These are phyloP conservation scores for Piper longum DNA, from an alignment of 164 flowering plant genomes.

Conservation along the genomic window DNA sequence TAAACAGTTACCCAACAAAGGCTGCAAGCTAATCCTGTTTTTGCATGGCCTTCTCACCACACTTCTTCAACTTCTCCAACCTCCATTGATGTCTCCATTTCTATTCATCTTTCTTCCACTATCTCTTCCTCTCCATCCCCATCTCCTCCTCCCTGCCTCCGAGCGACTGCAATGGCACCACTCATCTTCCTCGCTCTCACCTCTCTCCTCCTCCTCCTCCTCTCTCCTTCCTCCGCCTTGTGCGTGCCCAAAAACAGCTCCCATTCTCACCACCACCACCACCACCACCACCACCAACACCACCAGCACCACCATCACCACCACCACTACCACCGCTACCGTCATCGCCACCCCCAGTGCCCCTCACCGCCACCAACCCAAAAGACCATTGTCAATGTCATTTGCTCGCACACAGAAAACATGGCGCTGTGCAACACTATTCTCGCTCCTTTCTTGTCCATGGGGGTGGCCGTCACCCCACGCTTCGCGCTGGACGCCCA, in stretches of 20 bases:
- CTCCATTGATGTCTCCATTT: neutral
- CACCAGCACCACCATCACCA: neutral
- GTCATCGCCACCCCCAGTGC: neutral
- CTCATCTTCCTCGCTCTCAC: slow-evolving; percentile 3
- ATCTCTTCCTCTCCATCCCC: neutral
- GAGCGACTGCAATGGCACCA: slow-evolving; percentile 9
- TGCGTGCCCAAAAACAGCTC: slow-evolving; percentile 10
- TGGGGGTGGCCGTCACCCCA: slow-evolving; percentile 3
- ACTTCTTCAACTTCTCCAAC: neutral
- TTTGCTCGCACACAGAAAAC: slow-evolving; percentile 18
- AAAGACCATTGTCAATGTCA: neutral
- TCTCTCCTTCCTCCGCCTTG: slow-evolving; percentile 6
- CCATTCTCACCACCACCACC: neutral
- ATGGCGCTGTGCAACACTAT: slow-evolving; percentile 15
- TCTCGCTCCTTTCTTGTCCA: slow-evolving; percentile 10
- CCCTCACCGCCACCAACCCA: neutral
- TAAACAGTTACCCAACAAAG: slow-evolving; percentile 3
- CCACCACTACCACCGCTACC: neutral
- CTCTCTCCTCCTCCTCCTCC: slow-evolving; percentile 7
- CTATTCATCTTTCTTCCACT: neutral
- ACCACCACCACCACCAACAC: slow-evolving; percentile 2
- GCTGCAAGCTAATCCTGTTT: slow-evolving; percentile 4
- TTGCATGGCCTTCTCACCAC: slow-evolving; percentile 10
- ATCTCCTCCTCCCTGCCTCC: neutral
- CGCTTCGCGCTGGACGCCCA: slow-evolving; percentile 5